Evolutionary conservation across 1,139 yeast genomes (phyloP).

Genomic region (Sugiyamaella pinicola): DNA sequence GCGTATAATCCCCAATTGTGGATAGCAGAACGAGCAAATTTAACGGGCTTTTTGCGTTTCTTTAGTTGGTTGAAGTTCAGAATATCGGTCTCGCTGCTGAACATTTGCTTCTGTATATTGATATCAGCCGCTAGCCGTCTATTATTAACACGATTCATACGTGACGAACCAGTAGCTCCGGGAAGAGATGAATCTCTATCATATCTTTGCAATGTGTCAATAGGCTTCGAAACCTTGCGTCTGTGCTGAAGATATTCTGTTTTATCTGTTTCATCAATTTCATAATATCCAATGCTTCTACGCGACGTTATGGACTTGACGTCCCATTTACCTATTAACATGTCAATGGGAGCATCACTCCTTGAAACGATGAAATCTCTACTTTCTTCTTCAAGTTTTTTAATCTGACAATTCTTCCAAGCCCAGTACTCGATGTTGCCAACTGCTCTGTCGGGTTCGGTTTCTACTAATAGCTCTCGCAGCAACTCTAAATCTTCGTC

Average conservation of each 20-base stretch:
- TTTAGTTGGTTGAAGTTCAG: conserved; percentile 76
- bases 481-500: conserved; percentile 69
- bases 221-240: conserved; percentile 53
- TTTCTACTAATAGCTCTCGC: conserved; percentile 47
- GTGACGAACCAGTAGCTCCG: conserved; percentile 56
- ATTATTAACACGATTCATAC: conserved; percentile 86
- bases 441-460: conserved; percentile 40
- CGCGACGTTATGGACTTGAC: conserved; percentile 50
- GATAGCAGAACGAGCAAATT: conserved; percentile 93
- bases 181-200: conserved; percentile 45
- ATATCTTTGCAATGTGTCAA: conserved; percentile 37
- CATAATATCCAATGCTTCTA: conserved; percentile 72
- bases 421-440: conserved; percentile 63
- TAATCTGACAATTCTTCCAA: conserved; percentile 56
- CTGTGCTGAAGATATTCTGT: conserved; percentile 79
- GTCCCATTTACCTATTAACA: conserved; percentile 22
- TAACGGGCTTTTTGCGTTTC: conserved; percentile 89
- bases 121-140: conserved; percentile 91
- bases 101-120: conserved; percentile 73
- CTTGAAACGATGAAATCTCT: conserved; percentile 14
- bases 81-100: conserved; percentile 81
- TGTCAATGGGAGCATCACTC: conserved; percentile 36
- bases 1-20: conserved; percentile 99
- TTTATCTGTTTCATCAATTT: conserved; percentile 73
- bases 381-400: conserved; percentile 24